Percentiles rank a stretch among this genome's conserved stretches.
Conservation (phyloP, 352 stramenopile genomes). For the Globisporangium splendens region DNA sequence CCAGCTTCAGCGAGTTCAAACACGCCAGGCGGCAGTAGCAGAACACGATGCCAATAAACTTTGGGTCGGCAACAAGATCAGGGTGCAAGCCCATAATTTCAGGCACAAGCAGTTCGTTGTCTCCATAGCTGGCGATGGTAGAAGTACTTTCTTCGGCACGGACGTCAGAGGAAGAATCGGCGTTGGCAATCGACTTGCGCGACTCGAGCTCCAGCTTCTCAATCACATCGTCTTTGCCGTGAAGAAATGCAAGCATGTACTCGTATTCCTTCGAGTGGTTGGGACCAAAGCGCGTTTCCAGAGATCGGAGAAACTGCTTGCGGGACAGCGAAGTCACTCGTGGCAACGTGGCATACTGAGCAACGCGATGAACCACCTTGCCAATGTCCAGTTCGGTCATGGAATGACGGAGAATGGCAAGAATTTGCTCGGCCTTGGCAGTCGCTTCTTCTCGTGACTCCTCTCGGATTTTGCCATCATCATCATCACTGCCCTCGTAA, state of each 20-base stretch:
- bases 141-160: neutral
- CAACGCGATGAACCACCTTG: conserved; percentile 76
- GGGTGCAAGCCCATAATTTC: conserved; percentile 78
- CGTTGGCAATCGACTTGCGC: conserved; percentile 20
- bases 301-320: conserved; percentile 73
- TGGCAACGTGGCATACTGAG: conserved; percentile 74
- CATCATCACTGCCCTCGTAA: conserved; percentile 30
- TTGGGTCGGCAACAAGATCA: conserved; percentile 66
- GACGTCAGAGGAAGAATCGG: neutral
- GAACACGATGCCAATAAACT: conserved; percentile 78
- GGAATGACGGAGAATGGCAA: conserved; percentile 74
- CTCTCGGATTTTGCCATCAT: conserved; percentile 55
- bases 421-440: conserved; percentile 70
- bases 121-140: neutral
- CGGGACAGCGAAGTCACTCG: conserved; percentile 67
- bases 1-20: conserved; percentile 81
- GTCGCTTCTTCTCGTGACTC: conserved; percentile 62
- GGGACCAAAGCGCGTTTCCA: conserved; percentile 64
- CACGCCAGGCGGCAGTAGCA: conserved; percentile 80
- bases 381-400: conserved; percentile 84
- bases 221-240: conserved; percentile 67
- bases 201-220: conserved; percentile 59
- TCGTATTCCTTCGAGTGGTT: conserved; percentile 58
- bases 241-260: conserved; percentile 72
- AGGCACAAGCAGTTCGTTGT: conserved; percentile 40